Base-by-base conservation (phyloP, 2,329 filamentous ascomycete species). In the Hypoxylon sp. region DNA sequence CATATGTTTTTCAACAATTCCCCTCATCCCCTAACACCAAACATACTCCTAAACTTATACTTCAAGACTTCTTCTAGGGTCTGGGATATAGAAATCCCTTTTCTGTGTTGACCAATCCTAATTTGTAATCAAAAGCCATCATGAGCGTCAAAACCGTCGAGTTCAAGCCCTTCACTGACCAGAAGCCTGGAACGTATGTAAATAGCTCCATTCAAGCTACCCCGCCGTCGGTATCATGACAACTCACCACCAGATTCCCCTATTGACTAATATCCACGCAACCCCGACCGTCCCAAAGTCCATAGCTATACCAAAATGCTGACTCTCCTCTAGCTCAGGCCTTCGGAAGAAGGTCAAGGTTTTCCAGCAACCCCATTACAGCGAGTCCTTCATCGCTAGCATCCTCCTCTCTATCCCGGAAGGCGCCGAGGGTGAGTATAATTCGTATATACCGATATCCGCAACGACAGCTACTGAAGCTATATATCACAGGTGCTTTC, bases 311-410 rank as follows among this genome's bases (percentile, higher is more conserved):
- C 52, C 57, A 22, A 47, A 58, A 33, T 57, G 51, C 69, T 74
- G 55, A 76, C 65, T 11, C 51, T 50, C 65, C 59, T 69, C 64
- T 78, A 98, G 95, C 75, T 99, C 96, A 74, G 96, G 96, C 82
- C 94, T 99, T 82, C 94, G 96, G 73, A 99, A 99, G 85, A 98
- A 97, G 90, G 96, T 98, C 84, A 94, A 93, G 78, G 93, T 97
- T 80, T 99, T 99, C 87, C 94, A 99, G 83, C 87, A 98, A 83
- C 87, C 91, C 67, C 89, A 99, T 84, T 99, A 99, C 88, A 94
- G 93, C 82, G 96, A 99, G 84, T 90, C 95, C 57, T 99, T 99
- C 81, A 89, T 99, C 74, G 88, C 95, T 72, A 95, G 94, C 82
- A 97, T 98, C 80, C 89, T 99, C 74, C 90, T 97, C 70, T 97